Evolutionary conservation across 2,329 filamentous ascomycete genomes (phyloP), one percentile per base, ranked within the genome.

Genomic region (Fusarium subglutinans): DNA sequence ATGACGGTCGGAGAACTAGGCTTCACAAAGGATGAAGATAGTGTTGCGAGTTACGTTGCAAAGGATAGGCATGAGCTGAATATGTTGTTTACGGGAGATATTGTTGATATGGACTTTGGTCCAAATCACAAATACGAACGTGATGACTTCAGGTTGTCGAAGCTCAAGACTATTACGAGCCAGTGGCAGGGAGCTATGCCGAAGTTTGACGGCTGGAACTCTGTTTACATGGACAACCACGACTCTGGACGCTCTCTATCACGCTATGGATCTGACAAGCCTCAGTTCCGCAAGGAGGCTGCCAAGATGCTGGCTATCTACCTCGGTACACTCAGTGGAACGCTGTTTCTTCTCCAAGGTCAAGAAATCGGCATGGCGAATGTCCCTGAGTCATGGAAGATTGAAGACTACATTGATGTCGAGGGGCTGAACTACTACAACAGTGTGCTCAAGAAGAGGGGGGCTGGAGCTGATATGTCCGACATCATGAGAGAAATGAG

Each of bases 181-280:
- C 82, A 79, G 45, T 85, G 83, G 79, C 84, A 86, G 62, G 77
- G 70, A 2, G 80, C 84, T 26, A 81, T 83, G 66, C 69, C 76
- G 4, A 78, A 76, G 24, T 81, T 75, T 22, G 83, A 84, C 28
- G 82, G 83, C 1, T 87, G 86, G 86, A 87, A 86, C 22, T 86
- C 87, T 1, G 82, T 86, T 0, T 90, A 89, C 68, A 81, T 87
- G 71, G 88, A 90, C 41, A 90, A 89, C 63, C 88, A 90, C 70
- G 88, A 90, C 72, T 85, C 87, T n/a, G 84, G 85, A 1, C 83
- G 88, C 0, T 86, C 84, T 1, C 77, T 90, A 0, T 87, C 85
- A 5, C 83, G 88, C 0, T 90, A 85, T 60, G 83, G 80, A 1
- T 83, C 83, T 3, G 84, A 86, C 30, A 69, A 80, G 0, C 82